Evolutionary conservation across 768 basidiomycete species (phyloP), one percentile per base, ranked within the genome.

Genomic region (Panaeolus papilionaceus): DNA sequence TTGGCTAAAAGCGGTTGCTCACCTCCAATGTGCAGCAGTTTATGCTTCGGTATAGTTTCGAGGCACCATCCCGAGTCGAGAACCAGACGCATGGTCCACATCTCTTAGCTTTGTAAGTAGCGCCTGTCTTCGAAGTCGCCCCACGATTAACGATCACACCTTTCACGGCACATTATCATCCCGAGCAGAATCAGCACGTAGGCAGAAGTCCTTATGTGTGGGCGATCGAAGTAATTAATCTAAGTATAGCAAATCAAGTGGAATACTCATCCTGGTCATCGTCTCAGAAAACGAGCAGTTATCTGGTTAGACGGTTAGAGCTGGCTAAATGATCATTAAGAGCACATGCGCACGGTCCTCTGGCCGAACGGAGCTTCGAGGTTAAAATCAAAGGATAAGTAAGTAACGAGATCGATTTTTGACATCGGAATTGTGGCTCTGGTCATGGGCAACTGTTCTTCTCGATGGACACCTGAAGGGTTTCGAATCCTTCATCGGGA

Each of bases 41-140:
- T 23, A 51, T 12, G n/a, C 7, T 51, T 26, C 12, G 47, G 8
- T 23, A 20, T 8, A 51, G 47, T 20, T 51, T 8, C 47, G 47
- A 51, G n/a, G 18, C 16, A 44, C 42, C 42, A 14, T 14, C n/a
- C 45, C 47, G 12, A 4, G 9, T 10, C 26, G 8, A 37, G 28
- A 11, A 33, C 26, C 54, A 58, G 14, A 16, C 11, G 54, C 20
- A 4, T 51, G 49, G 49, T 9, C 23, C 9, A 28, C 23, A 7
- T 58, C 54, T 58, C 54, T 37, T 26, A 23, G 20, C 47, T 49
- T 49, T 49, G 47, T 49, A 33, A 58, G 28, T 37, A 33, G 26
- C 54, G 54, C 54, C 54, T 58, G 8, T 33, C 6, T 37, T 58
- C 47, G 47, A 20, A 20, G 20, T 49, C 47, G 14, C 14, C 23